Base-by-base conservation (phyloP, 768 basidiomycete species). In the Tulasnella sp. region DNA sequence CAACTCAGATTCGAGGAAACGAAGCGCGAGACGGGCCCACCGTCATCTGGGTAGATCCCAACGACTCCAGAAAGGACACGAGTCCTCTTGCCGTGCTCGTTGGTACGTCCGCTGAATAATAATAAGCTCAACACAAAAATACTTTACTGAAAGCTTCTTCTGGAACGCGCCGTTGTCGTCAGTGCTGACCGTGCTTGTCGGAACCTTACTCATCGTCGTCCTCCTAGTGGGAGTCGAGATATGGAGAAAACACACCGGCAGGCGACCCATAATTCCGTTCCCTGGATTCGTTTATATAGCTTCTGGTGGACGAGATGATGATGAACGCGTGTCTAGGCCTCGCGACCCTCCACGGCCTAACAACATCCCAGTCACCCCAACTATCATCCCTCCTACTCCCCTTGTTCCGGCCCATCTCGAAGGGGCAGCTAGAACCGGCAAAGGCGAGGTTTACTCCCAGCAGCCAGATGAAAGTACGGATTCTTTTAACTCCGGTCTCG, bases 81-180 rank as follows among this genome's bases (percentile, higher is more conserved):
- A 54, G 54, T 24, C 54, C 54, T 54, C 54, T 54, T 54, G 54
- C 54, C n/a, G 54, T 54, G 54, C 54, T 54, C 54, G n/a, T 54
- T 54, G 54, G 54, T 54, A 8, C 24, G 54, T 9, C 54, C 6
- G 6, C 0, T 5, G 24, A 4, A n/a, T n/a, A 54, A n/a, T n/a
- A 54, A 1, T n/a, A 54, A 1, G 12, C 11, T 54, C n/a, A n/a
- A 7, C 22, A 6, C 54, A n/a, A 7, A 8, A 54, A 37, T 69
- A 16, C 31, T 2, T 34, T 5, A 2, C 64, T 69, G 64, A 69
- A 6, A 31, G 0, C 12, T 37, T 9, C 28, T 12, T 6, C 9
- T 28, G 31, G 28, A 16, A 28, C 16, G 64, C 28, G 28, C 64
- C 12, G 5, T 37, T 28, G 31, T 11, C 16, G 0, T 34, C 64